These are phyloP conservation scores for Leccinum angustisporum DNA, from an alignment of 1,284 basidiomycete species.

Conservation along the genomic window DNA sequence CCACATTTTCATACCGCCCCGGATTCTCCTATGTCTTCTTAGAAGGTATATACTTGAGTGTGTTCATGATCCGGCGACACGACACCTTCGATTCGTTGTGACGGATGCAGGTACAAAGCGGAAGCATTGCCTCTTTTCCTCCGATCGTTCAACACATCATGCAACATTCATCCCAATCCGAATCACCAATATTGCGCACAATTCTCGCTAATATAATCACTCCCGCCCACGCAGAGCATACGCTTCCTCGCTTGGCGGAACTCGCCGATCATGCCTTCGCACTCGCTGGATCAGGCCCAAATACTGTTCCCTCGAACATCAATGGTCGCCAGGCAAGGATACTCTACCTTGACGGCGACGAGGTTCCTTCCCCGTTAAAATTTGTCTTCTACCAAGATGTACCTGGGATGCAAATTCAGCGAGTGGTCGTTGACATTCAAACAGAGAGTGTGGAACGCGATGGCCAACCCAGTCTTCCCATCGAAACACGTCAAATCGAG, in stretches of 20 bases:
- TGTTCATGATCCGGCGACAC: no score
- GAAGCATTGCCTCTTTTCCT: no score
- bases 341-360: slow-evolving; percentile 15
- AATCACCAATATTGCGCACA: slow-evolving; percentile 7
- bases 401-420: slow-evolving; percentile 8
- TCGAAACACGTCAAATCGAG: slow-evolving; percentile 24
- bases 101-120: no score
- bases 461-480: slow-evolving; percentile 18
- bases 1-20: no score
- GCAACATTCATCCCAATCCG: slow-evolving; percentile 9
- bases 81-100: no score
- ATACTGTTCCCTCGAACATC: not conserved
- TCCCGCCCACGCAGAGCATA: slow-evolving; percentile 4
- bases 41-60: no score
- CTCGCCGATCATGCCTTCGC: not conserved
- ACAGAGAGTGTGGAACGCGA: slow-evolving; percentile 18
- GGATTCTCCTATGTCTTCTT: no score
- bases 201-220: slow-evolving; percentile 21
- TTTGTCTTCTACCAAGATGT: slow-evolving; percentile 17
- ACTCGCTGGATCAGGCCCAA: not conserved
- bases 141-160: no score
- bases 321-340: slow-evolving; percentile 18
- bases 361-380: slow-evolving; percentile 12
- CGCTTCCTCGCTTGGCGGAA: slow-evolving; percentile 4
- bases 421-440: slow-evolving; percentile 21